Percentiles rank a stretch among this genome's conserved stretches.
These are phyloP conservation scores for Colletotrichum tamarilloi DNA, from an alignment of 2,329 filamentous ascomycete species.

Conservation along the genomic window DNA sequence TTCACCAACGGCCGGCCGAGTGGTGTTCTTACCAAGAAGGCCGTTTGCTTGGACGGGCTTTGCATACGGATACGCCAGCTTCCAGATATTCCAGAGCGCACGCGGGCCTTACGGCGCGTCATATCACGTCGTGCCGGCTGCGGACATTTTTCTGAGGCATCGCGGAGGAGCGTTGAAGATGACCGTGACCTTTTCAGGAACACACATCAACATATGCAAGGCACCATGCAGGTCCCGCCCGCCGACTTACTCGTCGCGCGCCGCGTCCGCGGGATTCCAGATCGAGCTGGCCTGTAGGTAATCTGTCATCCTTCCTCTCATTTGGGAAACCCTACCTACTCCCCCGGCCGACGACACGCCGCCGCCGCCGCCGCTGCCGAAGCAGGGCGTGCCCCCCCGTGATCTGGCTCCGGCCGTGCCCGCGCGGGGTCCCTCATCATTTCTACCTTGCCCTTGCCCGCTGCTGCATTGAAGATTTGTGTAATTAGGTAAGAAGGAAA, in stretches of 20 bases:
- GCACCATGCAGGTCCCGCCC: neutral
- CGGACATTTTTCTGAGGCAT: neutral
- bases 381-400: neutral
- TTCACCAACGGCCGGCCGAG: neutral
- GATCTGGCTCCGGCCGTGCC: neutral
- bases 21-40: neutral
- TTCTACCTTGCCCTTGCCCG: neutral
- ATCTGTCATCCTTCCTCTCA: neutral
- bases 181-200: neutral
- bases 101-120: neutral
- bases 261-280: neutral
- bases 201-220: neutral
- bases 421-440: neutral
- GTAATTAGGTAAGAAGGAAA: neutral
- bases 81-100: neutral
- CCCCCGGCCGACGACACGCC: neutral
- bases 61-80: neutral
- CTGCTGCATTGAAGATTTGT: neutral
- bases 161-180: neutral
- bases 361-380: neutral
- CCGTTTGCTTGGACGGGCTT: neutral
- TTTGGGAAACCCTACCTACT: neutral
- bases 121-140: neutral
- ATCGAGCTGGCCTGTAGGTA: neutral
- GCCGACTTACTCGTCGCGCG: neutral